Conservation (phyloP, 2,329 filamentous ascomycete genomes). For the Diaporthe aspalathi region DNA sequence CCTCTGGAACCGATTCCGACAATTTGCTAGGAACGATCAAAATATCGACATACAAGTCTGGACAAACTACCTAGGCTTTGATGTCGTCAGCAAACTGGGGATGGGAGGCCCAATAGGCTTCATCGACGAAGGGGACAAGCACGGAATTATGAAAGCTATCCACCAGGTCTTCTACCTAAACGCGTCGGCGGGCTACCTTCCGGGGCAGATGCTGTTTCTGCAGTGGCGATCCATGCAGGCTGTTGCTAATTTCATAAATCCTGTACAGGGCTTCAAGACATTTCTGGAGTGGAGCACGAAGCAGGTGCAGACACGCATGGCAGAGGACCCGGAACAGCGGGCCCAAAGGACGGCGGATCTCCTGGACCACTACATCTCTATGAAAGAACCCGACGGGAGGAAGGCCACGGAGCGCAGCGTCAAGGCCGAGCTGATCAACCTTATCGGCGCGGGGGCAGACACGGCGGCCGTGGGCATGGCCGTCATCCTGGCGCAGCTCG, state of each 20-base stretch:
- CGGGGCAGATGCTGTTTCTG: no score
- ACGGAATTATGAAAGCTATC: not conserved
- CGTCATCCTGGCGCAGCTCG: not conserved
- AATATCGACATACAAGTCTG: not conserved
- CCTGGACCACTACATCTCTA: constrained; percentile 12
- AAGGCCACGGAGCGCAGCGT: not conserved
- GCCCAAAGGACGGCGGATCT: not conserved
- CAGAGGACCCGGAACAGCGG: not conserved
- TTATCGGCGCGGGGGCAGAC: constrained; percentile 11
- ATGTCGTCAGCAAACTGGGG: constrained; percentile 8
- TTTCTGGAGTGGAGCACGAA: not conserved
- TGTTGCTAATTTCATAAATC: not conserved
- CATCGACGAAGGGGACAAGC: not conserved
- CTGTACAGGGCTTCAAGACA: not conserved
- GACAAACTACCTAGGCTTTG: constrained; percentile 16
- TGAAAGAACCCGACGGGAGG: not conserved
- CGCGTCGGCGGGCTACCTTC: not conserved
- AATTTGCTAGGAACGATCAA: not conserved
- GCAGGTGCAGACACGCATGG: not conserved
- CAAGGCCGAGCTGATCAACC: not conserved
- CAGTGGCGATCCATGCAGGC: no score
- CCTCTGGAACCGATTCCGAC: not conserved
- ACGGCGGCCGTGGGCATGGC: constrained; percentile 7
- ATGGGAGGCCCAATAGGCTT: not conserved
- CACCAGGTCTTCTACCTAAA: not conserved